Conservation (phyloP, 2,329 filamentous ascomycete species). For the Fusarium udum region DNA sequence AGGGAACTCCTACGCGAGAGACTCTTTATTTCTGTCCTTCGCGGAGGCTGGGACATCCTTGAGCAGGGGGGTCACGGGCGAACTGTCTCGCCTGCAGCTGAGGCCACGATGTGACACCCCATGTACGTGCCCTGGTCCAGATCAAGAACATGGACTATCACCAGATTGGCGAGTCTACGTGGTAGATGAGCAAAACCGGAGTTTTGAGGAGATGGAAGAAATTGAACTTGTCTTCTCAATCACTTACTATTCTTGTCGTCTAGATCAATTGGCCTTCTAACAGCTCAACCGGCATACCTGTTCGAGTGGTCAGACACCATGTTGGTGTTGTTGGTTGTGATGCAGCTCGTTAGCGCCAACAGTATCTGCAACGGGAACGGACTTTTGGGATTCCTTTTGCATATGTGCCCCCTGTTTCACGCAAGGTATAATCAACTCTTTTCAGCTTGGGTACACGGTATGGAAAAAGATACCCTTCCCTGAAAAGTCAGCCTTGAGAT, state of each 20-base stretch:
- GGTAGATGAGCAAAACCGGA: not conserved
- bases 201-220: not conserved
- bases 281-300: not conserved
- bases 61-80: not conserved
- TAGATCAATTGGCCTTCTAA: not conserved
- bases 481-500: not conserved
- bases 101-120: not conserved
- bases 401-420: not conserved
- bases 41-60: not conserved
- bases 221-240: too few relatives aligned
- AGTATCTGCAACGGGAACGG: slow-evolving; percentile 13
- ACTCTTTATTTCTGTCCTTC: not conserved
- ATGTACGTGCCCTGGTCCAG: not conserved
- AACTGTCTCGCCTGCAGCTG: slow-evolving; percentile 9
- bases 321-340: slow-evolving; percentile 16
- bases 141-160: not conserved
- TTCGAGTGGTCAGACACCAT: not conserved
- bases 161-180: not conserved
- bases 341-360: slow-evolving; percentile 23
- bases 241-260: not conserved
- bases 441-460: not conserved
- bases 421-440: not conserved
- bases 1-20: not conserved
- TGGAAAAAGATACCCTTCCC: not conserved
- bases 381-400: not conserved